phyloP scores from a whole-genome alignment of 2,329 filamentous ascomycete species.

The Aspergillus versicolor region DNA sequence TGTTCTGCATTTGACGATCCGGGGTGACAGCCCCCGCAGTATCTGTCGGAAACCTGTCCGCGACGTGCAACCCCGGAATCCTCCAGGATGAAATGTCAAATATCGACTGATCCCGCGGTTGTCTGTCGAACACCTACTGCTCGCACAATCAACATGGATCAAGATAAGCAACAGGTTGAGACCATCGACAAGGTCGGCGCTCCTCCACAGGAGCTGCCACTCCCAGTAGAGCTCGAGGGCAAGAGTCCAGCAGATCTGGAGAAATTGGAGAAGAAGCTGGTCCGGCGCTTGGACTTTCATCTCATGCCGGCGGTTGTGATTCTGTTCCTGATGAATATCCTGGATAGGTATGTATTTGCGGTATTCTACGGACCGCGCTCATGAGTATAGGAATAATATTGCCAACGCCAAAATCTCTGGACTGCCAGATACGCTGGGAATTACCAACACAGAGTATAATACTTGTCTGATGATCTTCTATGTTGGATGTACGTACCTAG shows the following conservation, averaged over 20 bases:
- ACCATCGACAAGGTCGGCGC: neutral
- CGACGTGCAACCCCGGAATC: neutral
- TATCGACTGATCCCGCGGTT: neutral
- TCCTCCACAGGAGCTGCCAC: constrained; percentile 1
- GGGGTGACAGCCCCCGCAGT: no score
- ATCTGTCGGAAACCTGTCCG: neutral
- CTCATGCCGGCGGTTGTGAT: constrained; percentile 1
- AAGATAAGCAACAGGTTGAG: neutral
- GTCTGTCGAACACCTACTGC: neutral
- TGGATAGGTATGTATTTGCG: neutral
- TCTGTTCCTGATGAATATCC: constrained; percentile 4
- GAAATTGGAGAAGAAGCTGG: neutral
- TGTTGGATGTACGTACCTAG: neutral
- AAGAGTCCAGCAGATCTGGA: neutral
- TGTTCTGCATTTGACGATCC: no score
- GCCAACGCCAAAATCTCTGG: constrained; percentile 3
- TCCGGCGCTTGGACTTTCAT: neutral
- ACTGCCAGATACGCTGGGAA: neutral
- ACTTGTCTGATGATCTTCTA: constrained; percentile 1
- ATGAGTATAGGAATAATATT: neutral
- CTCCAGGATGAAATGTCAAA: neutral
- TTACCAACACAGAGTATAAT: neutral
- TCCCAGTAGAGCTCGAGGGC: neutral
- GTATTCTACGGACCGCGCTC: neutral
- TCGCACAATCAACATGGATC: neutral